Evolutionary conservation across 495 filamentous ascomycete genomes (phyloP), one percentile per base, ranked within the genome.

Genomic region (Tuber melanosporum): DNA sequence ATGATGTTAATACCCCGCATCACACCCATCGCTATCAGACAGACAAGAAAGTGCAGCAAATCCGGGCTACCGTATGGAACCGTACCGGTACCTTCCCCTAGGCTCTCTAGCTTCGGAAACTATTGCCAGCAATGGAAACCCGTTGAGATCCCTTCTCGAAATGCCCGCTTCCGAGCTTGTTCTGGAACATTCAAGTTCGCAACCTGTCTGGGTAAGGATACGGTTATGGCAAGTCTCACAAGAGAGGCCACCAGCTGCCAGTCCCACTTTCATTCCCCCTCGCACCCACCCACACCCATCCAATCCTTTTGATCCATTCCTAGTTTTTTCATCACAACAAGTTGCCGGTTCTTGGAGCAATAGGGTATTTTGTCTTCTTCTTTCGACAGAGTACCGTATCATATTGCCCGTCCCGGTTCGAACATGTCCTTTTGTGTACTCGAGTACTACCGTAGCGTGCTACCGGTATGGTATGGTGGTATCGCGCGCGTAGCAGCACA

Each of bases 101-200:
- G 36, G 26, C 26, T 36, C 9, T 26, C 10, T 62, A 62, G 26
- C 57, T 32, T 32, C n/a, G 57, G 57, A 62, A 32, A 32, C n/a
- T 32, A 62, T 62, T 62, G 22, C 57, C n/a, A 32, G n/a, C n/a
- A n/a, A 36, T 8, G 57, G 57, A 66, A 66, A 36, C 57, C 57
- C 57, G 57, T 66, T 66, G 57, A 7, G 12, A 66, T 66, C 57
- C 57, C 57, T 66, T 66, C 57, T 26, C 26, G 14, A 36, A 36
- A 6, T 66, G 57, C 14, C 52, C 52, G 22, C 52, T 66, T 66
- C 26, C 14, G 57, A 3, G 26, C n/a, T 66, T 66, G 15, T 66
- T 66, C 57, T 66, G 57, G 57, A 66, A 66, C 57, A 66, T 19
- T 26, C 26, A n/a, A 66, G 57, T 66, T 66, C 57, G n/a, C 57